These are phyloP conservation scores for Petasospora rhodanensis DNA, from an alignment of 1,139 yeast species.

Conservation along the genomic window DNA sequence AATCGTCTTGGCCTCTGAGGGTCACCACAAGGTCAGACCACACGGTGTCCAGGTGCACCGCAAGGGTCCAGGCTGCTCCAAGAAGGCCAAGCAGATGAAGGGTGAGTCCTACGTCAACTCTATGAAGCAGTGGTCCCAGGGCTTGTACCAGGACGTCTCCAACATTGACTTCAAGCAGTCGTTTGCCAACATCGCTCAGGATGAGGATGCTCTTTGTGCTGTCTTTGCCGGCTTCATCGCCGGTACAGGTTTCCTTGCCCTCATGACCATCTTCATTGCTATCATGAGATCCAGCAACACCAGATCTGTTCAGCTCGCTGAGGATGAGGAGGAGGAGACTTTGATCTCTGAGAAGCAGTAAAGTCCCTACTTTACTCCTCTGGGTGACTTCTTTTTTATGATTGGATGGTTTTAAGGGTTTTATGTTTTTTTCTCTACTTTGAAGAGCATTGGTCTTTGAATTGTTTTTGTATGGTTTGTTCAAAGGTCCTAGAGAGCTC, in stretches of 20 bases:
- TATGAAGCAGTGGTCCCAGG: slow-evolving; percentile 9
- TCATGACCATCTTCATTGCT: slow-evolving; percentile 7
- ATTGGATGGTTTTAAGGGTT: not conserved
- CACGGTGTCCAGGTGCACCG: slow-evolving; percentile 9
- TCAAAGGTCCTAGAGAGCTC: too few species aligned
- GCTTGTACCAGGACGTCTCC: slow-evolving; percentile 9
- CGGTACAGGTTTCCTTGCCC: slow-evolving; percentile 6
- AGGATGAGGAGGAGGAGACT: slow-evolving; percentile 12
- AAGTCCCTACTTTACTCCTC: not conserved
- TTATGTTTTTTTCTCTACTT: not conserved
- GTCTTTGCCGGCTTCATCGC: slow-evolving; percentile 11
- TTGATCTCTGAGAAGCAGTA: slow-evolving; percentile 6
- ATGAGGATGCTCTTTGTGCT: slow-evolving; percentile 15
- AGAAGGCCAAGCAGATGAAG: slow-evolving; percentile 5
- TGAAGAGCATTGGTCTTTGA: not conserved
- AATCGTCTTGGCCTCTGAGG: not conserved
- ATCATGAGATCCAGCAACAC: slow-evolving; percentile 5
- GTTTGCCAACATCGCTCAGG: slow-evolving; percentile 6
- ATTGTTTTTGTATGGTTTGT: slow-evolving; percentile 1
- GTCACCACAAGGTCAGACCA: slow-evolving; percentile 2
- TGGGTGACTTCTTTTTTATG: not conserved
- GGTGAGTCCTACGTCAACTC: slow-evolving; percentile 1
- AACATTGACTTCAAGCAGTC: slow-evolving; percentile 13
- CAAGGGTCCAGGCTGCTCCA: slow-evolving; percentile 3
- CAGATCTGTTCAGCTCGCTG: slow-evolving; percentile 3